phyloP scores from a whole-genome alignment of 345 rosid genomes.

The Brassica rapa region DNA sequence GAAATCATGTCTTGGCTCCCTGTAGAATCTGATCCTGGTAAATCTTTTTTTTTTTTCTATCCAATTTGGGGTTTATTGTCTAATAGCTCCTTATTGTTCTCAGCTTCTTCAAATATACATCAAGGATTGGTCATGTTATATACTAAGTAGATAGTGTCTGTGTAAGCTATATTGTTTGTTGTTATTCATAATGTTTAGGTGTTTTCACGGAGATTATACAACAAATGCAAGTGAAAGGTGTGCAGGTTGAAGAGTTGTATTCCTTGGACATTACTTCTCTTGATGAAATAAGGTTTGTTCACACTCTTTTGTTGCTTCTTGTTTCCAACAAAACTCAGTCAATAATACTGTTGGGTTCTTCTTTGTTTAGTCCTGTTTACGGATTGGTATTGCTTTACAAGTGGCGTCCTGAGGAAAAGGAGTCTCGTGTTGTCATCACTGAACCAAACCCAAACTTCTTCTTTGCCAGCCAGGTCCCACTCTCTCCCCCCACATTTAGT shows the following conservation, averaged over 20 bases:
- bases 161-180: background rate
- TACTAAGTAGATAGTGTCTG: background rate
- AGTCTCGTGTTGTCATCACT: constrained; percentile 37
- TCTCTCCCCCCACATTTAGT: background rate
- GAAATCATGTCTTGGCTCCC: constrained; percentile 43
- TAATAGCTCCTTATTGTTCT: background rate
- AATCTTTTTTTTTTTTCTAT: background rate
- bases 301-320: background rate
- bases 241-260: constrained; percentile 40
- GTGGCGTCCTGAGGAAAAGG: constrained; percentile 46
- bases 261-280: constrained; percentile 32
- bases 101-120: too few species aligned
- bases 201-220: constrained; percentile 43
- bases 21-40: constrained; percentile 46
- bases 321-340: background rate
- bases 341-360: background rate
- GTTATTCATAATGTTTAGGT: constrained; percentile 17
- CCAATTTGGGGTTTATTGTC: background rate
- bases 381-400: constrained; percentile 44
- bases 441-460: constrained; percentile 45
- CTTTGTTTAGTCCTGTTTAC: constrained; percentile 36
- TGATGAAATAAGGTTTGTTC: constrained; percentile 29
- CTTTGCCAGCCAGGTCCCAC: constrained; percentile 41
- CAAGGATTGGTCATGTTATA: background rate
- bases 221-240: constrained; percentile 46